These are phyloP conservation scores for Hygrophoropsis aurantiaca DNA, from an alignment of 768 basidiomycete genomes.

Conservation along the genomic window DNA sequence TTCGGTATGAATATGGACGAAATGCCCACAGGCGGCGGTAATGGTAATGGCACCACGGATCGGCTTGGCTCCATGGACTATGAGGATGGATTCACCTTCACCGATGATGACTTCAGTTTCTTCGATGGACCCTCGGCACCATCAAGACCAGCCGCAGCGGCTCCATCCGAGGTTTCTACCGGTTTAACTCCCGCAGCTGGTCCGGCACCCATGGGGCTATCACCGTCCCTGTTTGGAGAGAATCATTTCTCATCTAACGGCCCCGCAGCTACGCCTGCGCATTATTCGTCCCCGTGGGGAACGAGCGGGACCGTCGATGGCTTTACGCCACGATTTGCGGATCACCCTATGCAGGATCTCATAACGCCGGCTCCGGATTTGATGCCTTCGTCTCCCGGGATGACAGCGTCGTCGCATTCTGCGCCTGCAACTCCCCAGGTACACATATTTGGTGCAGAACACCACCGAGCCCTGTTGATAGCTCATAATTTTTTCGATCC, in stretches of 20 bases:
- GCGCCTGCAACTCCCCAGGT: slow-evolving; percentile 56
- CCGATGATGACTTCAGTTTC: slow-evolving; percentile 88
- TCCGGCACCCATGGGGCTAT: slow-evolving; percentile 32
- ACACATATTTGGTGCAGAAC: slow-evolving; percentile 35
- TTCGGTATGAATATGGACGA: slow-evolving; percentile 46
- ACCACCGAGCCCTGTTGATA: slow-evolving; percentile 13
- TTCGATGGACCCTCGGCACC: slow-evolving; percentile 61
- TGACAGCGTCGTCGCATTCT: slow-evolving; percentile 46
- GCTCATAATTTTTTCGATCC: slow-evolving; percentile 57
- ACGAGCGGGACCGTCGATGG: slow-evolving; percentile 19
- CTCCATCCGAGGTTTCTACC: slow-evolving; percentile 18
- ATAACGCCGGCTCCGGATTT: slow-evolving; percentile 39
- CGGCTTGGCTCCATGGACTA: slow-evolving; percentile 46
- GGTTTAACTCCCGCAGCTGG: slow-evolving; percentile 31
- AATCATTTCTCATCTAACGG: slow-evolving; percentile 22
- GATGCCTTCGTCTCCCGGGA: slow-evolving; percentile 50
- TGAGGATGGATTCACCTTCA: slow-evolving; percentile 57
- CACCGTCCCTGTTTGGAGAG: slow-evolving; percentile 32
- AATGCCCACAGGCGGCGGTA: slow-evolving; percentile 28
- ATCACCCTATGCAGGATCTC: slow-evolving; percentile 24
- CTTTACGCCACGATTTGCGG: slow-evolving; percentile 20
- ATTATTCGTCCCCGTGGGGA: slow-evolving; percentile 28
- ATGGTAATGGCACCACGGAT: slow-evolving; percentile 19
- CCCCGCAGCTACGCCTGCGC: slow-evolving; percentile 19
- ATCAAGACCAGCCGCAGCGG: slow-evolving; percentile 16